Conservation (phyloP, 257 asterid genomes). For the Solanum okadae region DNA sequence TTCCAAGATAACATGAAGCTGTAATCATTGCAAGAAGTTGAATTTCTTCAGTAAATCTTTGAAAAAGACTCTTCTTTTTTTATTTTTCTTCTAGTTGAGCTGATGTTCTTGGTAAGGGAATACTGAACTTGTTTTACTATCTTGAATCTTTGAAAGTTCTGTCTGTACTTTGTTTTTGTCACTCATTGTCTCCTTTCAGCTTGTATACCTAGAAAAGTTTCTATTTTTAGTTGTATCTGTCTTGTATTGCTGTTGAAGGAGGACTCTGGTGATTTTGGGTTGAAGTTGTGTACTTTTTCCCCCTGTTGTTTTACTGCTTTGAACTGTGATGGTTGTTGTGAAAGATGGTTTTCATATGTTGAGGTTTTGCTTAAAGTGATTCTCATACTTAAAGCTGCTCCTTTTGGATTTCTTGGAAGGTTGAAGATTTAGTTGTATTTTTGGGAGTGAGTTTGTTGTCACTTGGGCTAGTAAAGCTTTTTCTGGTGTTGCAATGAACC, state of each 20-base stretch:
- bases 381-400: background rate
- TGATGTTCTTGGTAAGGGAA: background rate
- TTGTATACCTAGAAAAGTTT: background rate
- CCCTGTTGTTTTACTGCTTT: background rate
- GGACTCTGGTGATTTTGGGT: background rate
- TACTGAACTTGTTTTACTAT: background rate
- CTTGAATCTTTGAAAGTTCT: background rate
- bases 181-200: background rate
- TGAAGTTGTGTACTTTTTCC: background rate
- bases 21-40: background rate
- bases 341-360: background rate
- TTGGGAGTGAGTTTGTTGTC: background rate
- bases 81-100: background rate
- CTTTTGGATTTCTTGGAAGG: background rate
- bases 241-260: background rate
- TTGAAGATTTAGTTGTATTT: background rate
- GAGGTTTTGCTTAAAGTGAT: background rate
- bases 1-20: background rate
- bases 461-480: background rate
- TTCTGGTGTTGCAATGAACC: constrained; percentile 39
- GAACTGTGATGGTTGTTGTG: background rate
- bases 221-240: background rate
- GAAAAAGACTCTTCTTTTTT: background rate
- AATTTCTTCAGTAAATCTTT: background rate
- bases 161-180: background rate